phyloP scores from a whole-genome alignment of 31 red algal species.

The Porphyra umbilicalis region DNA sequence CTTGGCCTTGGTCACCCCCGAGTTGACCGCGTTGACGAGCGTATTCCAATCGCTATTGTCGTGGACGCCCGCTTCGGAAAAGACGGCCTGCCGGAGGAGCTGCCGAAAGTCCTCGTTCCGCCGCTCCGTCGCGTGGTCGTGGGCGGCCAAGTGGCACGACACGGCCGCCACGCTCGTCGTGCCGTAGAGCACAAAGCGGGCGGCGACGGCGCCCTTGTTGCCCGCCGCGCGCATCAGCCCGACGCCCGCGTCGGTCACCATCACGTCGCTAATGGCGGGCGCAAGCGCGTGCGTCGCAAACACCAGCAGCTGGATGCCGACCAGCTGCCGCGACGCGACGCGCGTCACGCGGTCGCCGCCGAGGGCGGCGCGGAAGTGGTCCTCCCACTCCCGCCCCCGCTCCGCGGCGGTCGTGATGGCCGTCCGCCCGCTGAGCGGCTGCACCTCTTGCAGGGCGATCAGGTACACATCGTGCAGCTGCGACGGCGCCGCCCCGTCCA shows the following conservation, averaged over 20 bases:
- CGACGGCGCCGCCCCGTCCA: slow-evolving; percentile 1
- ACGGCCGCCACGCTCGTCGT: slow-evolving; percentile 69
- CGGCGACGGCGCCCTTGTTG: slow-evolving; percentile 91
- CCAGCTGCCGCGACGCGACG: slow-evolving; percentile 69
- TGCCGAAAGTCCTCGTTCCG: slow-evolving; percentile 78
- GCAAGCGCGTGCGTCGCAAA: slow-evolving; percentile 42
- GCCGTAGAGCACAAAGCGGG: slow-evolving; percentile 71
- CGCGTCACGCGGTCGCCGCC: slow-evolving; percentile 21
- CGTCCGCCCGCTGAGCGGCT: slow-evolving; percentile 56
- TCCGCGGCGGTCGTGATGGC: slow-evolving; percentile 59
- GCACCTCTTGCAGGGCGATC: slow-evolving; percentile 92
- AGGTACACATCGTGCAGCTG: slow-evolving; percentile 57
- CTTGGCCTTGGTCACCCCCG: neutral
- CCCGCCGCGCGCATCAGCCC: slow-evolving; percentile 67
- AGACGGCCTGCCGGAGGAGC: slow-evolving; percentile 20
- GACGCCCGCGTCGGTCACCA: slow-evolving; percentile 49
- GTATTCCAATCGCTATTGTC: neutral
- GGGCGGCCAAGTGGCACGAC: slow-evolving; percentile 76
- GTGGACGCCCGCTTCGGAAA: neutral
- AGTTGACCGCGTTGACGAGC: neutral
- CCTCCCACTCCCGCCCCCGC: slow-evolving; percentile 46
- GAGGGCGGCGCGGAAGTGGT: slow-evolving; percentile 7
- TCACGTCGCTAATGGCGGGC: slow-evolving; percentile 30
- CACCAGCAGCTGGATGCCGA: slow-evolving; percentile 85
- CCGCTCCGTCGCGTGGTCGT: slow-evolving; percentile 60